Conservation (phyloP, 345 rosid genomes). For the Combretum micranthum region DNA sequence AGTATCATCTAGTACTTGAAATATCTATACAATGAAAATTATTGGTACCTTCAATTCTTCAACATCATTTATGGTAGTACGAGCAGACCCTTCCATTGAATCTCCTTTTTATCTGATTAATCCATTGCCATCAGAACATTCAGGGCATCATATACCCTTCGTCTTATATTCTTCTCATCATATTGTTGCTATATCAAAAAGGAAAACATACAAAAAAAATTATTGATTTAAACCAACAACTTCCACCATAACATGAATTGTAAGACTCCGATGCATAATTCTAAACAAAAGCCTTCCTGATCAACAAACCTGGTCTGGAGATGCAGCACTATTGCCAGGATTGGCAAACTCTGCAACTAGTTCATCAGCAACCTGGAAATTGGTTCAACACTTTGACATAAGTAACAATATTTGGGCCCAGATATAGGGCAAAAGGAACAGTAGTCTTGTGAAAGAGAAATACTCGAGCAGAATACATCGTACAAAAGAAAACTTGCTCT, state of each 20-base stretch:
- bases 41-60: slow-evolving; percentile 82
- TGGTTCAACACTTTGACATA: slow-evolving; percentile 26
- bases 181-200: slow-evolving; percentile 69
- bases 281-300: too few relatives aligned
- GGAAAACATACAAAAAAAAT: background rate
- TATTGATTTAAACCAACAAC: background rate
- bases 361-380: slow-evolving; percentile 95
- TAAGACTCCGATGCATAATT: too few relatives aligned
- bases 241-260: background rate
- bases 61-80: slow-evolving; percentile 82
- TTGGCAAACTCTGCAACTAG: slow-evolving; percentile 97
- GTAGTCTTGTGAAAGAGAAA: too few relatives aligned
- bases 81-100: slow-evolving; percentile 98
- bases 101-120: slow-evolving; percentile 94
- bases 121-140: slow-evolving; percentile 99
- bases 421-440: background rate
- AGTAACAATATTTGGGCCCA: background rate
- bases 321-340: slow-evolving; percentile 56
- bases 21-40: slow-evolving; percentile 4
- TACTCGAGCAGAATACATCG: too few relatives aligned
- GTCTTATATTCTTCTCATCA: slow-evolving; percentile 95
- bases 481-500: too few relatives aligned
- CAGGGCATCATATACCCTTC: slow-evolving; percentile 98
- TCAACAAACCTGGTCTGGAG: slow-evolving; percentile 82
- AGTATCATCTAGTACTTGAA: background rate